Evolutionary conservation across 768 basidiomycete species (phyloP), one percentile per base, ranked within the genome.

Genomic region (Rhizopogon vesiculosus): DNA sequence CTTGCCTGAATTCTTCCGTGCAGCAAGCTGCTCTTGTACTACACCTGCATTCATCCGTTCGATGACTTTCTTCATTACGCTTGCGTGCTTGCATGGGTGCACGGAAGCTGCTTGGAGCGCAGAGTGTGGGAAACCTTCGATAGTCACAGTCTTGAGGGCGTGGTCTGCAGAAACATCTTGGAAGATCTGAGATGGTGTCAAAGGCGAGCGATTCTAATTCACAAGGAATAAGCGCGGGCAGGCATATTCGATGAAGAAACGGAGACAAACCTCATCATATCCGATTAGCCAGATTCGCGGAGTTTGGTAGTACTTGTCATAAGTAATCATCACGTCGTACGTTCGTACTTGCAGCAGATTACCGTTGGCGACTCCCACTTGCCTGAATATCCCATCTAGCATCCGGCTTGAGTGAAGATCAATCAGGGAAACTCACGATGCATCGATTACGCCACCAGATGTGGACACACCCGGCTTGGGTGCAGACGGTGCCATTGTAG

Each of bases 61-160:
- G 67, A 98, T 98, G 58, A 98, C 93, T 70, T 98, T 98, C 82
- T 97, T 98, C 97, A 99, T 99, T 56, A 99, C 97, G 70, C 87
- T 92, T 1, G 94, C 91, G 70, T 99, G 96, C 68, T 97, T 98
- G 82, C 96, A 99, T 2, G 96, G 96, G 70, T 99, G 96, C 10
- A 99, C 96, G 0, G 90, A 93, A 0, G 95, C 97, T 1, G 88
- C 86, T 67, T 92, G 87, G 45, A 95, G 79, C 10, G 87, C 84
- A 1, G 83, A 90, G 72, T 98, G 94, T n/a, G 95, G 93, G 82
- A 99, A 99, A 0, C 88, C 83, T 70, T 99, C 97, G 72, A 98
- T 96, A 1, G 97, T 99, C 51, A 99, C 95, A 0, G 97, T 99
- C 78, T 99, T 98, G 75, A 93, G 83, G 0, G 97, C 97, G 66